Evolutionary conservation across 1,139 yeast species (phyloP), one percentile per base, ranked within the genome.

Genomic region (Suhomyces kunorum): DNA sequence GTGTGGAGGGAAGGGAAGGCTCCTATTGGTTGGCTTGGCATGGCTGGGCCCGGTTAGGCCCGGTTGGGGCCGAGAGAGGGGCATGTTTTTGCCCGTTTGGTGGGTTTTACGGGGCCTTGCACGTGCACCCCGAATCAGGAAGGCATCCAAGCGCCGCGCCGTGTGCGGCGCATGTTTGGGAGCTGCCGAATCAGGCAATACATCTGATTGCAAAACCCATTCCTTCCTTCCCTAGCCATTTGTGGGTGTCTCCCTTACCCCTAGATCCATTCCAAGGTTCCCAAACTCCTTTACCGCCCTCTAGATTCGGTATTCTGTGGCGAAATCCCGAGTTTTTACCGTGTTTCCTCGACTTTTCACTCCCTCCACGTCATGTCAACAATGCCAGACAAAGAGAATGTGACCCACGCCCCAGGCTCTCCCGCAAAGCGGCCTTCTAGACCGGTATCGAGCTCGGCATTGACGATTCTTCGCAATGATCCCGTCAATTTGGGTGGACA

Each of bases 311-410:
- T 9, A n/a, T n/a, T n/a, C 4, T 9, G n/a, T 9, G 5, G 5
- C n/a, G n/a, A 20, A 20, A 20, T 9, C 11, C 24, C 24, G n/a
- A 20, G n/a, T 20, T 20, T 20, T 20, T n/a, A 3, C n/a, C 24
- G 24, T 20, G n/a, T 32, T 25, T 19, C 18, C 30, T 25, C 26
- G 11, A 13, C 16, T 29, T 19, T 12, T 18, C 22, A 6, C 14
- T 17, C 22, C 31, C 12, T 19, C 14, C 18, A 19, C 14, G 12
- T 7, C n/a, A 17, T 28, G 14, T 8, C 13, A 12, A 24, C 14
- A 28, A 33, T 32, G 25, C 11, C 33, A 27, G 47, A 45, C 25
- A 44, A 46, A 31, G 47, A 46, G 34, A 44, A 46, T 23, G 11
- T 31, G 12, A 28, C 22, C n/a, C 42, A 42, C 4, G 27, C 31